These are phyloP conservation scores for Scutellaria barbata DNA, from an alignment of 257 asterid species.

Conservation along the genomic window DNA sequence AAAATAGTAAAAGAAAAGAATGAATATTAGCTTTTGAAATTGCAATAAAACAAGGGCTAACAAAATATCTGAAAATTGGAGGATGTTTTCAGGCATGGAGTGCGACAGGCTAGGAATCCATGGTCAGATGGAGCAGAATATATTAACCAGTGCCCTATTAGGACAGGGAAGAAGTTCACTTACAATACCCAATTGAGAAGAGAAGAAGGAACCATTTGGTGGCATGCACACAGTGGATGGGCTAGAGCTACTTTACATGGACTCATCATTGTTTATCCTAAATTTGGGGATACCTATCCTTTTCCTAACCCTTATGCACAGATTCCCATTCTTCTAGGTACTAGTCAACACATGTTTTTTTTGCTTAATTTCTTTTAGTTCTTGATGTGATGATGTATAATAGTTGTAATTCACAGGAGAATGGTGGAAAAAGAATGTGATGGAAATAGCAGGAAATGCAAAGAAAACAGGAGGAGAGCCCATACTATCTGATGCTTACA, in stretches of 20 bases:
- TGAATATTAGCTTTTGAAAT: no score
- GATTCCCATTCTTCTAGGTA: conserved; percentile 53
- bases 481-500: conserved; percentile 53
- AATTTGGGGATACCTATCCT: conserved; percentile 37
- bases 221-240: conserved; percentile 70
- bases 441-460: conserved; percentile 51
- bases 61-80: no score
- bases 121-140: conserved; percentile 62
- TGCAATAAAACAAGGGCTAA: no score
- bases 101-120: conserved; percentile 51
- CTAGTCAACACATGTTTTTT: no score
- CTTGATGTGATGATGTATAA: no score
- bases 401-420: conserved; percentile 41
- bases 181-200: conserved; percentile 40
- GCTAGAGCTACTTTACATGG: conserved; percentile 63
- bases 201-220: conserved; percentile 64
- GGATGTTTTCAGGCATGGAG: conserved; percentile 58
- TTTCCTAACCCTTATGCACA: conserved; percentile 48
- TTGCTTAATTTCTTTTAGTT: no score
- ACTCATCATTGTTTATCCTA: conserved; percentile 46
- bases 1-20: no score
- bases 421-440: conserved; percentile 58
- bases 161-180: conserved; percentile 48
- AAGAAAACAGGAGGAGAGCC: conserved; percentile 59
- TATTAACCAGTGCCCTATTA: conserved; percentile 56